These are phyloP conservation scores for Narthecium ossifragum DNA, from an alignment of 106 monocot species.

Conservation along the genomic window DNA sequence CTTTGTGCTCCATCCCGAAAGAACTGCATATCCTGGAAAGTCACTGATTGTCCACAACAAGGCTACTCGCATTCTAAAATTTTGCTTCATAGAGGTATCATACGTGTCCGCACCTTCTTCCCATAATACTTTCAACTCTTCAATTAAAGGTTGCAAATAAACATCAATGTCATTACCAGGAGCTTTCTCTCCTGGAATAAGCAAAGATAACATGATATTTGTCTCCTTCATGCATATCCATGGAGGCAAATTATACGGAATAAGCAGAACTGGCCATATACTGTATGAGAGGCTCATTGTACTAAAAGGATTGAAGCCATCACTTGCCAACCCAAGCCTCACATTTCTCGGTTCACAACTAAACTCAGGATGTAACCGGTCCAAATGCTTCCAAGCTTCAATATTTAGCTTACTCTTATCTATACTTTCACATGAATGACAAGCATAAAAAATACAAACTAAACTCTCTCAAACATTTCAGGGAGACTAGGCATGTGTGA, in stretches of 20 bases:
- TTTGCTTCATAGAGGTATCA: slow-evolving; percentile 6
- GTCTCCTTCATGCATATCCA: no score
- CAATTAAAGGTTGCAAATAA: slow-evolving; percentile 9
- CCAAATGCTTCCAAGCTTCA: not conserved
- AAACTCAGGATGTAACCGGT: not conserved
- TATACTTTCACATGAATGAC: no score
- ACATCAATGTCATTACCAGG: slow-evolving; percentile 10
- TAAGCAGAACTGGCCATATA: no score
- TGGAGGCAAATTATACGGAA: no score
- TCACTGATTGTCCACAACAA: slow-evolving; percentile 13
- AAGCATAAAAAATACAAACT: no score
- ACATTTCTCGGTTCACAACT: slow-evolving; percentile 1
- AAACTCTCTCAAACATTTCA: no score
- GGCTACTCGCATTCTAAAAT: slow-evolving; percentile 7
- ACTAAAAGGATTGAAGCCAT: no score
- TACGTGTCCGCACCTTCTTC: slow-evolving; percentile 2
- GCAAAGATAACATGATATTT: no score
- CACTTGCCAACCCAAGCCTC: slow-evolving; percentile 6
- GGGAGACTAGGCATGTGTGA: no score
- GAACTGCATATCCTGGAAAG: slow-evolving; percentile 10
- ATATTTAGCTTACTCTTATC: no score
- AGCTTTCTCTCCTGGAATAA: no score
- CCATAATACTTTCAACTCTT: not conserved
- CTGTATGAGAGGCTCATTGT: no score
- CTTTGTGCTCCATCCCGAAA: slow-evolving; percentile 19